Base-by-base conservation (phyloP, 257 asterid species). In the Solanum chmielewskii region DNA sequence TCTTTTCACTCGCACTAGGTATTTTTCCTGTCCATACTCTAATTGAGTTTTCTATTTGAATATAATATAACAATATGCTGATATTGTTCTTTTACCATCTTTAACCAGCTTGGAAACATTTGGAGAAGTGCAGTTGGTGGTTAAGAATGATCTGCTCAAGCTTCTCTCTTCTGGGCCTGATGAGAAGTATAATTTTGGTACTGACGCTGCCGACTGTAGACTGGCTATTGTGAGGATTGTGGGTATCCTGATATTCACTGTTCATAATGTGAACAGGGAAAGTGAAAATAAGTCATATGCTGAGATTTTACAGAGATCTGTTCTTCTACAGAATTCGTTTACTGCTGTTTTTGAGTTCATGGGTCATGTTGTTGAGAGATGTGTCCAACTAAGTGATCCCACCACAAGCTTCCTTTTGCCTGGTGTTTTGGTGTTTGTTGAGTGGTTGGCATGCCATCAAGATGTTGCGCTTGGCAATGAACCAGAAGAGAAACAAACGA, bases 1-100 rank as follows among this genome's bases (percentile, higher is more conserved):
- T 88, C 94, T 97, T 45, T 97, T 95, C 90, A 94, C 98, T 9
- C 97, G 98, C 86, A 97, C 99, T 69, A 97, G 99, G 99, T 97
- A 86, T 89, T 91, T 91, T 89, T 87, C 31, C 60, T 86, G 59
- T 71, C 15, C 74, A 12, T 35, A 44, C 49, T 74, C 33, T 56
- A 62, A 31, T 81, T 60, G 71, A 87, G 59, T 71, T 77, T n/a
- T 62, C 84, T 90, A 74, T 84, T 87, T 35, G 16, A 12, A 84
- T 18, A 2, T 33, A 27, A 35, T 14, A 68, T 31, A 2, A 21
- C 37, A 12, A 23, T 73, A 18, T 14, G 12, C 25, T 81, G 86
- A 37, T 91, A 18, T 62, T 45, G 29, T 69, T 9, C 74, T 66
- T 87, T 88, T 86, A 18, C 77, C 87, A 83, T 90, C 85, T 73